Evolutionary conservation across 2,329 filamentous ascomycete genomes (phyloP), one percentile per base, ranked within the genome.

Genomic region (Colletotrichum brevisporum): DNA sequence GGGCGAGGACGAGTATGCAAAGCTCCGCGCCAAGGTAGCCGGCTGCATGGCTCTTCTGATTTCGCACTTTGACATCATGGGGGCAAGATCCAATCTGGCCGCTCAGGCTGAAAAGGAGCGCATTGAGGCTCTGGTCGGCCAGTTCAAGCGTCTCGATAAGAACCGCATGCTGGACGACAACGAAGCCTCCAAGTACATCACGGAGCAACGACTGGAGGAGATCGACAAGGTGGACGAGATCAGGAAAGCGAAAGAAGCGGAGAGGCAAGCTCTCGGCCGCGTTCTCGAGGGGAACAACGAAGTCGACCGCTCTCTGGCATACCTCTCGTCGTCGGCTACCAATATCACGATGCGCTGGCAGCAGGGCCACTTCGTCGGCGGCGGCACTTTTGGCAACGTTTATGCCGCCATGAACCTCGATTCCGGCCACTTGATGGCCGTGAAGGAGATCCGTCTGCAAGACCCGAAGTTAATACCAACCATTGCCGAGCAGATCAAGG

Each of bases 51-150:
- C 94, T 21, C 87, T 99, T 26, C 86, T 99, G 56, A 98, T 99
- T 73, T 98, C 95, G 10, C 96, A 99, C 80, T 99, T 99, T 76
- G 96, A 99, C 79, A 98, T 99, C 80, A 97, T 99, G 92, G 96
- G 96, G 26, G 96, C 96, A 27, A 90, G 95, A 75, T 97, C 95
- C 6, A 98, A 92, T 50, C 87, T 98, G 71, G 96, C 96, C 12
- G 96, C 96, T 5, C 94, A 98, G 81, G 94, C 94, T 2, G 96
- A 99, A 81, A 95, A 94, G 78, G 94, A 97, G 77, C 89, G 93
- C 51, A 88, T 95, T 73, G 95, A 98, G 75, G 92, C 93, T 31
- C 84, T 94, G 68, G 89, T 92, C 61, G 91, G 92, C 31, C 92
- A 94, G 76, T 90, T 92, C 75, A 88, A 92, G 71, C 91, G 91